These are phyloP conservation scores for Nyssa sinensis DNA, from an alignment of 148 eudicot species.

Conservation along the genomic window DNA sequence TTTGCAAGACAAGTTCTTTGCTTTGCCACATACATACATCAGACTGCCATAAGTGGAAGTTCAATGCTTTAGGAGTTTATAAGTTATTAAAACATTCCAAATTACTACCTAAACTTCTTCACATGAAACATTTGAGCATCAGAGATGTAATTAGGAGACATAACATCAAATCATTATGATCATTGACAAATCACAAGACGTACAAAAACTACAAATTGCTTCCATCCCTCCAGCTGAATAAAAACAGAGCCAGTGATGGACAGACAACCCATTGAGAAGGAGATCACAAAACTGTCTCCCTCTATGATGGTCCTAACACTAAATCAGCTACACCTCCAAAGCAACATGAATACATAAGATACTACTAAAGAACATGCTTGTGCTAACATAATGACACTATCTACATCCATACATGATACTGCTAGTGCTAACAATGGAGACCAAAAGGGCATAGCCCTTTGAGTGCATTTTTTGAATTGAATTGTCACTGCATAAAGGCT, in stretches of 20 bases:
- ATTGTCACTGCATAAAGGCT: constrained; percentile 27
- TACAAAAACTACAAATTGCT: constrained; percentile 1
- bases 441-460: not conserved
- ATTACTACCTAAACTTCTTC: no score
- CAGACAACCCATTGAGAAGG: constrained; percentile 6
- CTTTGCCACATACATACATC: no score
- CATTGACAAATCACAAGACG: not conserved
- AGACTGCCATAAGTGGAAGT: no score
- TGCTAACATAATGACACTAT: not conserved
- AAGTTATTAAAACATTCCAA: no score
- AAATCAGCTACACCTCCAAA: not conserved
- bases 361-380: constrained; percentile 11
- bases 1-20: no score
- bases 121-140: no score
- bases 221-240: constrained; percentile 23
- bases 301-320: not conserved
- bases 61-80: no score
- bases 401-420: not conserved
- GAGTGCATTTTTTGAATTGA: not conserved
- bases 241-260: constrained; percentile 48
- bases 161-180: not conserved
- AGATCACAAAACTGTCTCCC: constrained; percentile 45
- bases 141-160: no score
- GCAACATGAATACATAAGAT: not conserved
- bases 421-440: not conserved